These are phyloP conservation scores for Colletotrichum spinosum DNA, from an alignment of 2,329 filamentous ascomycete genomes.

Conservation along the genomic window DNA sequence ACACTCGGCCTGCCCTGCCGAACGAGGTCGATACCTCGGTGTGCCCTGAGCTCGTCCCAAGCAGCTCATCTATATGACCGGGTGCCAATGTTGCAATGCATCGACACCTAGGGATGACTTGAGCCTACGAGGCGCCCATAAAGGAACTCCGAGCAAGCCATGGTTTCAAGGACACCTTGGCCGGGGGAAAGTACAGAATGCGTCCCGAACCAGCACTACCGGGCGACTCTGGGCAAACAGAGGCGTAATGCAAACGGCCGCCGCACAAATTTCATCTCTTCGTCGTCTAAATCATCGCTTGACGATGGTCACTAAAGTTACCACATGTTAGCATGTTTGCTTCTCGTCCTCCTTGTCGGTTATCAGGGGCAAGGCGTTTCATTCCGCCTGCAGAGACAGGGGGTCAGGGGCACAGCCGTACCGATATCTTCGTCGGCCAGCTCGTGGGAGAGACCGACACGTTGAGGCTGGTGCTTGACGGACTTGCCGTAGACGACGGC, in stretches of 20 bases:
- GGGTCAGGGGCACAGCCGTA: constrained; percentile 58
- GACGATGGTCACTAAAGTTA: constrained; percentile 64
- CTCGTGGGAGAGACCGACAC: constrained; percentile 91
- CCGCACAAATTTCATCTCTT: constrained; percentile 19
- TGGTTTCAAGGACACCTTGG: too few species aligned
- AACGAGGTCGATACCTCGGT: too few species aligned
- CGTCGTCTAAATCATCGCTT: constrained; percentile 66
- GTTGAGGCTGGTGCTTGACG: constrained; percentile 98
- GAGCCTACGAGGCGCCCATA: too few species aligned
- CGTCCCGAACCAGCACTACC: constrained; percentile 1
- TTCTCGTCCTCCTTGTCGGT: background rate
- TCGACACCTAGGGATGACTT: too few species aligned
- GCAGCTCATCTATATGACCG: too few species aligned
- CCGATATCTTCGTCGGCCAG: constrained; percentile 97
- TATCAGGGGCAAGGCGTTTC: background rate
- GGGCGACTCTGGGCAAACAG: constrained; percentile 9
- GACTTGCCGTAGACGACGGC: constrained; percentile 98
- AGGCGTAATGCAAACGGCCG: constrained; percentile 21
- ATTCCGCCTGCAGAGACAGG: background rate
- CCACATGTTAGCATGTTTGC: constrained; percentile 42
- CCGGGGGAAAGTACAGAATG: too few species aligned
- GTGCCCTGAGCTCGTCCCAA: too few species aligned
- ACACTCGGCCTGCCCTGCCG: too few species aligned
- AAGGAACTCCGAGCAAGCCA: too few species aligned
- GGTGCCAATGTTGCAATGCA: too few species aligned